phyloP scores from a whole-genome alignment of 2,329 filamentous ascomycete genomes.

The Trichoderma sp. region DNA sequence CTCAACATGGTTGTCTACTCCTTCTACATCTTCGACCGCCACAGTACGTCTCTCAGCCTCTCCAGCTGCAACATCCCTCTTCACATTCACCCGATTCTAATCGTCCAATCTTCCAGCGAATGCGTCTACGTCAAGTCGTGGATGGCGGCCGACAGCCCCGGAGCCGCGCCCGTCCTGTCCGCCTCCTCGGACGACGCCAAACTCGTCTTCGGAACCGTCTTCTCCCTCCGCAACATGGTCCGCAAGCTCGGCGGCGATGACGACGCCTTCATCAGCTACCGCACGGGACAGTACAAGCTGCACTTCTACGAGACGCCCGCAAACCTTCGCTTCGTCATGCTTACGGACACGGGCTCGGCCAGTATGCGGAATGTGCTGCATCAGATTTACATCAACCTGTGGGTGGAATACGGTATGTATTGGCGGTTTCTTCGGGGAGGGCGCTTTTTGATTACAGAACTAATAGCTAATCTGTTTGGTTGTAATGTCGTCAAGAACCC shows the following conservation, averaged over 20 bases:
- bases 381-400: slow-evolving; percentile 98
- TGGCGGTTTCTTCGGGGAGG: neutral
- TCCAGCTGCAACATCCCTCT: neutral
- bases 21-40: slow-evolving; percentile 98
- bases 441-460: neutral
- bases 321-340: slow-evolving; percentile 93
- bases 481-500: slow-evolving; percentile 66
- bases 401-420: slow-evolving; percentile 83
- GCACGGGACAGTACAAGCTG: slow-evolving; percentile 93
- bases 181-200: slow-evolving; percentile 79
- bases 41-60: slow-evolving; percentile 65
- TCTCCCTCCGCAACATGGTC: slow-evolving; percentile 94
- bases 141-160: slow-evolving; percentile 50
- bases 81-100: slow-evolving; percentile 17
- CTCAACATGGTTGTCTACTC: slow-evolving; percentile 86
- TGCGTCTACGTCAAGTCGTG: slow-evolving; percentile 95
- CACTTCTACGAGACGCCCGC: slow-evolving; percentile 99
- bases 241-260: slow-evolving; percentile 92
- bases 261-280: slow-evolving; percentile 92
- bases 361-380: slow-evolving; percentile 94
- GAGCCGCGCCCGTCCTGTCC: slow-evolving; percentile 21
- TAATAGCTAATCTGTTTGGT: neutral
- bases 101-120: slow-evolving; percentile 61
- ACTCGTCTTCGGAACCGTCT: slow-evolving; percentile 95
- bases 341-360: slow-evolving; percentile 84